A percentile compares a stretch with the other conserved stretches of the same genome.
Evolutionary conservation across 768 basidiomycete genomes (phyloP).

Genomic region (Boletus rubescentipes): DNA sequence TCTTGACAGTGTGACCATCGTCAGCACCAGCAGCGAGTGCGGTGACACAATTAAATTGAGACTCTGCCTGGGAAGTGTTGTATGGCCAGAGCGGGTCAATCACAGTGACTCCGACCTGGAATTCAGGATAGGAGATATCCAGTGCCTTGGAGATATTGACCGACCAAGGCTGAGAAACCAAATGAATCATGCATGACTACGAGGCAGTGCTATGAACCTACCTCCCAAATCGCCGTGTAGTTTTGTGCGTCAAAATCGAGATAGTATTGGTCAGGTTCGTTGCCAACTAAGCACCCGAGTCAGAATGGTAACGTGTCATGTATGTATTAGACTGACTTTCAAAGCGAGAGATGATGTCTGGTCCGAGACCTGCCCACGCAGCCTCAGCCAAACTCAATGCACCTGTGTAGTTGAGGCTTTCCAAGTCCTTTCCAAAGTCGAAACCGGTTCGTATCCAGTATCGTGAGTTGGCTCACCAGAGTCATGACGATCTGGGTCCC

Average conservation of each 20-base stretch:
- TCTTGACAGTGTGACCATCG: slow-evolving; percentile 39
- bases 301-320: neutral
- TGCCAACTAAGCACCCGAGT: slow-evolving; percentile 39
- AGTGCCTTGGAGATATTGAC: slow-evolving; percentile 46
- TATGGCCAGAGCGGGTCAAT: slow-evolving; percentile 55
- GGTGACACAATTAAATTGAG: slow-evolving; percentile 46
- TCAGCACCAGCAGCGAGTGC: slow-evolving; percentile 48
- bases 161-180: slow-evolving; percentile 42
- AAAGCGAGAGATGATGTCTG: slow-evolving; percentile 38
- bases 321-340: slow-evolving; percentile 39
- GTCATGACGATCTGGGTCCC: slow-evolving; percentile 49
- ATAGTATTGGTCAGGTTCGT: slow-evolving; percentile 53
- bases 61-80: slow-evolving; percentile 36
- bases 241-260: slow-evolving; percentile 41
- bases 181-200: neutral
- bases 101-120: slow-evolving; percentile 50
- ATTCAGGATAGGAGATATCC: slow-evolving; percentile 38
- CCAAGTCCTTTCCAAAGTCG: slow-evolving; percentile 37
- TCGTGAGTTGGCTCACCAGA: slow-evolving; percentile 32
- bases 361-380: slow-evolving; percentile 38
- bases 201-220: slow-evolving; percentile 19
- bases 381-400: slow-evolving; percentile 45
- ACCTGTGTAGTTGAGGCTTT: slow-evolving; percentile 43
- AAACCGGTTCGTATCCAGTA: neutral
- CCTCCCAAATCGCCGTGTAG: slow-evolving; percentile 47